phyloP scores from a whole-genome alignment of 208 protist species.

The Crithidia expoeki region DNA sequence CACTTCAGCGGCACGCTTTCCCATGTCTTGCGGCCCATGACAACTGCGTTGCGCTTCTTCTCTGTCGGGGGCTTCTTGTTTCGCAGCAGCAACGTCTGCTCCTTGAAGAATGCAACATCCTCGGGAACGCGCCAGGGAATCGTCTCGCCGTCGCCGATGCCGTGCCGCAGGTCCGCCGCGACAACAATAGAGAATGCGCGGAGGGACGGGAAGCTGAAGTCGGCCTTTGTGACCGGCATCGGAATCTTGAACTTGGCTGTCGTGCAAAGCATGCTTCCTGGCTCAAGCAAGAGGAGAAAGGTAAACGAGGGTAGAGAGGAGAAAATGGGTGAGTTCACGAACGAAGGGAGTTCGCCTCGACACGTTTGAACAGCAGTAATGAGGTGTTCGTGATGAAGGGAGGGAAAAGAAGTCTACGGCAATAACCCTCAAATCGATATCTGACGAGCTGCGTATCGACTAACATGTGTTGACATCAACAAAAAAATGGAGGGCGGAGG shows the following conservation, averaged over 20 bases:
- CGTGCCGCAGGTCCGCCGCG: slow-evolving; percentile 64
- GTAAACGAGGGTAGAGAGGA: neutral
- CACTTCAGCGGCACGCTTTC: slow-evolving; percentile 93
- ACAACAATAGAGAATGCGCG: slow-evolving; percentile 83
- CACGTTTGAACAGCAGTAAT: too few species aligned
- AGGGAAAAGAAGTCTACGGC: too few species aligned
- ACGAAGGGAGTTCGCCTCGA: too few species aligned
- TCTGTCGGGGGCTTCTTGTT: slow-evolving; percentile 54
- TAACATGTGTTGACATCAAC: too few species aligned
- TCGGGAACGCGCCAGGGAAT: slow-evolving; percentile 90
- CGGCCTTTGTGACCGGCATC: slow-evolving; percentile 62
- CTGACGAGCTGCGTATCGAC: too few species aligned
- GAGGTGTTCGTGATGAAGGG: too few species aligned
- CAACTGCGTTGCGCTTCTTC: slow-evolving; percentile 91
- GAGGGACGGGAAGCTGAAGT: slow-evolving; percentile 49
- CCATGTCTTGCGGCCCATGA: slow-evolving; percentile 98
- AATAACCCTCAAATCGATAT: too few species aligned
- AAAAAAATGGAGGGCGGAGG: too few species aligned
- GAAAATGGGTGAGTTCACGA: too few species aligned
- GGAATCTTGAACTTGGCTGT: slow-evolving; percentile 63
- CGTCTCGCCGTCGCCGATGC: slow-evolving; percentile 81
- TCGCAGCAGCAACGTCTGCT: slow-evolving; percentile 78
- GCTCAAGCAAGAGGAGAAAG: slow-evolving; percentile 2
- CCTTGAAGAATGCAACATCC: slow-evolving; percentile 89
- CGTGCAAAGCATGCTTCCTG: slow-evolving; percentile 12